A percentile compares a stretch with the other conserved stretches of the same genome.
Evolutionary conservation across 352 stramenopile genomes (phyloP).

Genomic region (Bremia lactucae): DNA sequence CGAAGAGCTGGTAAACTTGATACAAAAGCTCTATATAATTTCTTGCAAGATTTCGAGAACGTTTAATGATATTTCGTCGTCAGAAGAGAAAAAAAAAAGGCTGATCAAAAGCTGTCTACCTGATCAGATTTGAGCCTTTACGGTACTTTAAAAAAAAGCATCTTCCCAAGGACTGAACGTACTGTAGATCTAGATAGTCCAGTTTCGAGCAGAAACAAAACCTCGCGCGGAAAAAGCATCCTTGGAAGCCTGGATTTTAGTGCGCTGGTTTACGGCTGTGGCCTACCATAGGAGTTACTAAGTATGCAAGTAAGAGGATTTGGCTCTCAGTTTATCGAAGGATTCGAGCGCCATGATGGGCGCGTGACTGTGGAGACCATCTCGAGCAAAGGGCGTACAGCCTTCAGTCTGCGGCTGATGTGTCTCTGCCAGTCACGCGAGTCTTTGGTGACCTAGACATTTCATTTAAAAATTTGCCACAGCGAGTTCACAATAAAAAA

Average conservation of each 20-base stretch:
- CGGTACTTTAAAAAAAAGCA: too few species aligned
- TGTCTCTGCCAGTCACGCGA: slow-evolving; percentile 22
- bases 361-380: slow-evolving; percentile 18
- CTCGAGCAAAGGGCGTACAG: slow-evolving; percentile 15
- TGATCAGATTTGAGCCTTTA: too few species aligned
- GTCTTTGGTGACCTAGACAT: slow-evolving; percentile 7
- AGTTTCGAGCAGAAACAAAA: slow-evolving; percentile 2
- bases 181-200: not conserved
- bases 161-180: not conserved
- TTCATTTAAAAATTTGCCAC: slow-evolving; percentile 23
- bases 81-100: too few species aligned
- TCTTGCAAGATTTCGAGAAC: too few species aligned
- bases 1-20: too few species aligned
- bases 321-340: slow-evolving; percentile 9
- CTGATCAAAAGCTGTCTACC: too few species aligned
- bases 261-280: slow-evolving; percentile 15
- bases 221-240: slow-evolving; percentile 4
- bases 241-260: slow-evolving; percentile 19
- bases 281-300: too few species aligned
- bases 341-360: slow-evolving; percentile 16
- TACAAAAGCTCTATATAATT: too few species aligned
- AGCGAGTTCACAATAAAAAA: slow-evolving; percentile 11
- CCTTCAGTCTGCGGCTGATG: slow-evolving; percentile 7
- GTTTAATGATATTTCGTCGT: too few species aligned
- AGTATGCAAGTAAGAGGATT: slow-evolving; percentile 8